phyloP scores from a whole-genome alignment of 2,329 filamentous ascomycete genomes.

The Cladosporium velox region DNA sequence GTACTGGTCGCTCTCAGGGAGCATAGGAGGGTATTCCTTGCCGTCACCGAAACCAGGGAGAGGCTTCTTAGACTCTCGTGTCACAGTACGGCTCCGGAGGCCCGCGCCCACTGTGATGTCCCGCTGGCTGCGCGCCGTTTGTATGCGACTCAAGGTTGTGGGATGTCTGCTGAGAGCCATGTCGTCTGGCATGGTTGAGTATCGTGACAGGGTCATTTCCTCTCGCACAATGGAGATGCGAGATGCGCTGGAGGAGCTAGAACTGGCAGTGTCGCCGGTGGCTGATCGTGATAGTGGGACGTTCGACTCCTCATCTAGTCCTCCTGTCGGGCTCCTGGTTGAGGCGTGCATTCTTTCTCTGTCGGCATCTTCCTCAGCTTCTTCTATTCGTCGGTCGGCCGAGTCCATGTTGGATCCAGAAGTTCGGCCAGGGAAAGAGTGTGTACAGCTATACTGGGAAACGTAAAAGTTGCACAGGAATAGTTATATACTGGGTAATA shows the following conservation, averaged over 20 bases:
- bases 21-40: conserved; percentile 68
- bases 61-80: conserved; percentile 57
- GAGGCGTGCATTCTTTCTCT: conserved; percentile 39
- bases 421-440: background rate
- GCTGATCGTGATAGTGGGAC: conserved; percentile 59
- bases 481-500: background rate
- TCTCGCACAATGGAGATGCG: conserved; percentile 40
- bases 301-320: conserved; percentile 44
- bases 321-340: conserved; percentile 35
- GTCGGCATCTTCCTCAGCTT: conserved; percentile 58
- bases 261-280: conserved; percentile 52
- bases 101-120: conserved; percentile 64
- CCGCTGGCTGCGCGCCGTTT: conserved; percentile 69
- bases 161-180: conserved; percentile 62
- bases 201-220: conserved; percentile 57
- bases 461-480: background rate
- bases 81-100: conserved; percentile 47
- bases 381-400: conserved; percentile 57
- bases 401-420: conserved; percentile 46
- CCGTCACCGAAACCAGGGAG: conserved; percentile 69
- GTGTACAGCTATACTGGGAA: background rate
- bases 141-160: conserved; percentile 70
- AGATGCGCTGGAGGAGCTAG: conserved; percentile 24
- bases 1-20: conserved; percentile 73
- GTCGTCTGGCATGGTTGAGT: conserved; percentile 63